Evolutionary conservation across 1,139 yeast genomes (phyloP).

Genomic region (Saccharomyces hybrid): DNA sequence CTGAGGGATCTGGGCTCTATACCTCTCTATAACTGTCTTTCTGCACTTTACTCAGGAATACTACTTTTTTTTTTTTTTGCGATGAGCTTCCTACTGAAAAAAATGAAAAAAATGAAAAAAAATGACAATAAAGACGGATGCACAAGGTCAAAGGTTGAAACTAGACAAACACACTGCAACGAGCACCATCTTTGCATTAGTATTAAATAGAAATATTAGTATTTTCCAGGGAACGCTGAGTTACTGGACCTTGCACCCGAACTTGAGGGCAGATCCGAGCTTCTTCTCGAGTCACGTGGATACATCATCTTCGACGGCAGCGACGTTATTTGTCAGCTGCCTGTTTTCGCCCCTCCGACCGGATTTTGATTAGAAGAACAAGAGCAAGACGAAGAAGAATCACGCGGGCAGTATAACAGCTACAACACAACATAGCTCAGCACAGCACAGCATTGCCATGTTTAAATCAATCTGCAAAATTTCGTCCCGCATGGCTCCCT

Average conservation of each 20-base stretch:
- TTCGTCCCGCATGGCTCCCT: neutral
- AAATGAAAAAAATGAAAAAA: no score
- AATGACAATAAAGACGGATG: neutral
- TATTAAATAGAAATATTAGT: no score
- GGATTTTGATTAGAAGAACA: neutral
- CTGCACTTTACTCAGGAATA: no score
- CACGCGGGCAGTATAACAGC: neutral
- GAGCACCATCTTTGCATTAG: no score
- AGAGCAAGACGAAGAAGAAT: neutral
- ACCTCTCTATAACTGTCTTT: no score
- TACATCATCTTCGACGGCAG: neutral
- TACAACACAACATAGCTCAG: neutral
- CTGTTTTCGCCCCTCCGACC: neutral
- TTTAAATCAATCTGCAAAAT: neutral
- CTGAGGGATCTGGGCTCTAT: no score
- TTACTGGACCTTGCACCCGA: no score
- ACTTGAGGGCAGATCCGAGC: no score
- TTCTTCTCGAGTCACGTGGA: neutral
- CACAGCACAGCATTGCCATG: neutral
- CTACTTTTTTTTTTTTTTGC: neutral
- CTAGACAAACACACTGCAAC: no score
- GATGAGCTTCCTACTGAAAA: neutral
- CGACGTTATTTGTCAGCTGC: neutral
- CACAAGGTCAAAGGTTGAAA: neutral
- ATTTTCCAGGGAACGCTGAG: no score